Evolutionary conservation across 345 rosid genomes (phyloP), one percentile per base, ranked within the genome.

Genomic region (Dipteronia sinensis): DNA sequence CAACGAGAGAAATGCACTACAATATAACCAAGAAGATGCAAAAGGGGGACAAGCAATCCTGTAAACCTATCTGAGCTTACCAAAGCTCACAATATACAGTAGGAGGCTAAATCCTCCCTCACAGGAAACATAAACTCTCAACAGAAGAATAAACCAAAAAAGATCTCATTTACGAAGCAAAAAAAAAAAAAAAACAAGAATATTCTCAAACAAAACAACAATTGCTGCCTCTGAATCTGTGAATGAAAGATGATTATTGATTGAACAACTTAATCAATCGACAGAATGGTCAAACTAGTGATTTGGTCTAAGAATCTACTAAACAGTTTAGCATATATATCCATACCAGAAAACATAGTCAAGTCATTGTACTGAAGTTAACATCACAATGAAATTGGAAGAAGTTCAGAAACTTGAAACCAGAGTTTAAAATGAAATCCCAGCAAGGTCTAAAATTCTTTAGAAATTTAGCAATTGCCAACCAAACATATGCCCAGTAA

Each of bases 401-500:
- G 46, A 73, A 42, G 22, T 20, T 12, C 3, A 17, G 29, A 23
- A 46, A 3, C 8, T 29, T 20, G 64, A 47, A 64, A 12, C 10
- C 19, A 31, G 31, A 22, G 6, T 17, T 38, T 25, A 44, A 46
- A 25, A 17, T 16, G 20, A 49, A 7, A 46, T 53, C 64, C 12
- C 9, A 3, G 34, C 16, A 47, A 31, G 25, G 55, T 61, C 34
- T 63, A 51, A 69, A 59, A 42, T 72, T 56, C 17, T 72, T 22
- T 51, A 64, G 27, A 46, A 9, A 23, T 49, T 62, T 31, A 72
- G 67, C 63, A 53, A 72, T 62, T 19, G 61, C 25, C 59, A 58
- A 63, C 19, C 68, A 76, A 74, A 66, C 29, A 22, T 12, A 62
- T 22, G 76, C 44, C 38, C 6, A 22, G 29, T 17, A 75, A 40